Conservation (phyloP, 2,329 filamentous ascomycete genomes). For the Alternaria postmessia region DNA sequence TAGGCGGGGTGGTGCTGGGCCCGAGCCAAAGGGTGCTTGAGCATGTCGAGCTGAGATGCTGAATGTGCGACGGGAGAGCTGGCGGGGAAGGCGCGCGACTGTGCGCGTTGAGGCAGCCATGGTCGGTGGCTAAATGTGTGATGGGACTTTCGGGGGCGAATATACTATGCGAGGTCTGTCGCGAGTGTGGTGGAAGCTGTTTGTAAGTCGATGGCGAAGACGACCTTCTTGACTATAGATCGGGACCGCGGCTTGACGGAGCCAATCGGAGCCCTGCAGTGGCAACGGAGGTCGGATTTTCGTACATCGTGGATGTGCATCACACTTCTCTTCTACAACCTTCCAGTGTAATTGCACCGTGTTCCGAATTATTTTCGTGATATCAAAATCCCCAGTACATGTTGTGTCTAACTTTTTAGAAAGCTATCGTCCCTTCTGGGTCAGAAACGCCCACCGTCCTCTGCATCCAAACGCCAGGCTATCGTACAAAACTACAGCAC, state of each 20-base stretch:
- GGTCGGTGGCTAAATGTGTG: background rate
- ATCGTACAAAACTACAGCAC: conserved; percentile 20
- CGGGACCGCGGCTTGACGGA: conserved; percentile 18
- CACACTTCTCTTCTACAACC: background rate
- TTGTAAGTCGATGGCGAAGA: conserved; percentile 1
- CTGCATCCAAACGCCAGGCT: conserved; percentile 22
- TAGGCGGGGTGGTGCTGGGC: conserved; percentile 82
- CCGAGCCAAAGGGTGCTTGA: conserved; percentile 43
- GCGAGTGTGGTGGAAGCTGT: conserved; percentile 7
- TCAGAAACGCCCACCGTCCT: conserved; percentile 16
- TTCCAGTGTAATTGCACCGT: background rate
- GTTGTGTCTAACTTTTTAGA: conserved; percentile 17
- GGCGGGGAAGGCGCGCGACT: conserved; percentile 33
- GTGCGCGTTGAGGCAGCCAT: conserved; percentile 27
- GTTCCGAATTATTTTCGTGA: conserved; percentile 6
- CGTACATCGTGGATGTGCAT: background rate
- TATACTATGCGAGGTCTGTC: background rate
- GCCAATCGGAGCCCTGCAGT: conserved; percentile 33
- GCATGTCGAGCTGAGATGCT: conserved; percentile 23
- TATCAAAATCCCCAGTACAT: conserved; percentile 13
- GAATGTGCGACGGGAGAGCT: conserved; percentile 34
- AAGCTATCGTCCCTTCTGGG: conserved; percentile 8
- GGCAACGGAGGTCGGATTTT: conserved; percentile 25
- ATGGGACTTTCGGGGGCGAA: background rate
- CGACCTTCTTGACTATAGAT: conserved; percentile 12